Conservation (phyloP, 2,329 filamentous ascomycete genomes). For the Arachnopeziza araneosa region DNA sequence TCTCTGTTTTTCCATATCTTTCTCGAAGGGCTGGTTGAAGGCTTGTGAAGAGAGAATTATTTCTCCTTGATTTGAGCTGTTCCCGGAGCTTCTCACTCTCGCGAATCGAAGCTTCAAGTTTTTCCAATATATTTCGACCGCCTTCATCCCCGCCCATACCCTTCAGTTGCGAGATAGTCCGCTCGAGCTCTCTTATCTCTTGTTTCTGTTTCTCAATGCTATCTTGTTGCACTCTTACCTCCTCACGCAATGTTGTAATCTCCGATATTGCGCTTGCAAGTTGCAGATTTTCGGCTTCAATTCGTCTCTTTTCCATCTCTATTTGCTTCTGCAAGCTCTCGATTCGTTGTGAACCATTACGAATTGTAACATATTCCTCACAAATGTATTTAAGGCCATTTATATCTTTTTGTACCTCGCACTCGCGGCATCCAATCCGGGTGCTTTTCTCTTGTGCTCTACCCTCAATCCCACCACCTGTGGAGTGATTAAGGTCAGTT, state of each 20-base stretch:
- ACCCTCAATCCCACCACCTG: not conserved
- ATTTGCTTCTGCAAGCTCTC: not conserved
- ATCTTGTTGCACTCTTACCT: not conserved
- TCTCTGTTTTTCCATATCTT: not conserved
- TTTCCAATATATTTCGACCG: not conserved
- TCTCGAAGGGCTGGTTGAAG: not conserved
- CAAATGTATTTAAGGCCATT: not conserved
- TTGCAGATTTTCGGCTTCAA: not conserved
- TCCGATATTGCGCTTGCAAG: not conserved
- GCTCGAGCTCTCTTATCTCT: not conserved
- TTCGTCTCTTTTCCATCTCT: not conserved
- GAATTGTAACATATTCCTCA: not conserved
- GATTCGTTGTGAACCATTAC: not conserved
- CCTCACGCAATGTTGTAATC: not conserved
- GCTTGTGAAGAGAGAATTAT: not conserved
- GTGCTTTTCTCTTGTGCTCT: not conserved
- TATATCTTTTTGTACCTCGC: not conserved
- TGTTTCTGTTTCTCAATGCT: not conserved
- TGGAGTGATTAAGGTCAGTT: not conserved
- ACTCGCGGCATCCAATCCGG: not conserved
- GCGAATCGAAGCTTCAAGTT: not conserved
- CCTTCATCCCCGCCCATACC: not conserved
- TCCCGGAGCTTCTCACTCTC: not conserved
- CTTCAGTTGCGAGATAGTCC: not conserved
- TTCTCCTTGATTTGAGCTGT: not conserved